Base-by-base conservation (phyloP, 805 yeast genomes). In the Ogataea haglerorum region DNA sequence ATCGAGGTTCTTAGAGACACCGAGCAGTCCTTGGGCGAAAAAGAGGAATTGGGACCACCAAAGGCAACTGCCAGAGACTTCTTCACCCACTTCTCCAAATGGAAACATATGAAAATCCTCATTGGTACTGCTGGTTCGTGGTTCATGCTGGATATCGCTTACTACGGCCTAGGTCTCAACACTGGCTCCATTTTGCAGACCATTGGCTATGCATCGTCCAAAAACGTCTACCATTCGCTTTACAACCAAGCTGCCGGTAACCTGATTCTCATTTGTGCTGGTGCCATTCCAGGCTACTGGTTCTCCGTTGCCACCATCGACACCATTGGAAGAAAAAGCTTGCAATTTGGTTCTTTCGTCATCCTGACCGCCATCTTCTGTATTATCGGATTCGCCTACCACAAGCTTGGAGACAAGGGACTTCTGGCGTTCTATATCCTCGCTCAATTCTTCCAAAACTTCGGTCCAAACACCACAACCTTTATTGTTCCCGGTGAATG, bases 241-340 rank as follows among this genome's bases (percentile, higher is more conserved):
- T 82, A 80, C 72, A 78, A 88, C 65, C 64, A 83, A 46, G 85
- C 91, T 62, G 95, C 89, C 43, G 96, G 96, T 80, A 88, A 88
- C 69, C 75, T 88, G 73, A 88, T 88, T 68, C 75, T 88, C 63
- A 79, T 88, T 49, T 86, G 95, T 76, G 97, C 97, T 42, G 96
- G 97, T 73, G 76, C 93, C 33, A 78, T 88, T 66, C 96, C 96
- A 56, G 96, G 96, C 60, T 88, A 88, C 69, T 88, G 96, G 96
- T 69, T 74, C 46, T 63, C 91, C 23, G 87, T 82, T 54, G 88
- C 88, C 38, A 81, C 91, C 34, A 62, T 88, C 46, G 96, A 88
- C 67, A 72, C 68, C 27, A 54, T 88, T 53, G 96, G 96, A 56
- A 81, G 96, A 75, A 86, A 83, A 67, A 80, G 89, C 49, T 69